These are phyloP conservation scores for Parsonsia alboflavescens DNA, from an alignment of 257 asterid species.

Conservation along the genomic window DNA sequence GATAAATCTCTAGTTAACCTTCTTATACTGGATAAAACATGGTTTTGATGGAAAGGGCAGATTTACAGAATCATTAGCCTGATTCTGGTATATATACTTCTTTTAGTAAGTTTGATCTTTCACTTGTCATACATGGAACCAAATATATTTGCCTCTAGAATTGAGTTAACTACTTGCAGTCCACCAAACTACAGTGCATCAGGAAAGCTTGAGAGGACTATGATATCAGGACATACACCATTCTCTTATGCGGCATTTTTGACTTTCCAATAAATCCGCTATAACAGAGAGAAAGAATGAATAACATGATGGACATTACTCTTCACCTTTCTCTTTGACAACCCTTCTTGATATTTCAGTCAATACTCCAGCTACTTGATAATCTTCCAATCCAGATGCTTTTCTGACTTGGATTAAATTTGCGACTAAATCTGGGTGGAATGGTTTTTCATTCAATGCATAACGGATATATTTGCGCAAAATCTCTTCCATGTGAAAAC, in stretches of 20 bases:
- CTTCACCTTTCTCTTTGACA: conserved; percentile 81
- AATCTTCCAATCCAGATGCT: conserved; percentile 65
- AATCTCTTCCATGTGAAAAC: conserved; percentile 74
- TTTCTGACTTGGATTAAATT: conserved; percentile 79
- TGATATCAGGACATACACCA: background rate
- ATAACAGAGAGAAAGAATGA: background rate
- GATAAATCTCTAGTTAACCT: no score
- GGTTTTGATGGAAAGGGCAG: background rate
- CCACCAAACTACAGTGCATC: background rate
- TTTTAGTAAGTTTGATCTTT: background rate
- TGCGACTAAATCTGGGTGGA: conserved; percentile 66
- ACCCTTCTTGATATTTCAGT: conserved; percentile 83
- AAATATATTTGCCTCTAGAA: background rate
- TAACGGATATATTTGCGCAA: conserved; percentile 87
- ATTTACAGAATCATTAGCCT: background rate
- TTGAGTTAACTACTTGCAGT: background rate
- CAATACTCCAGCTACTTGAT: conserved; percentile 70
- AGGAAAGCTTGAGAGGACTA: background rate
- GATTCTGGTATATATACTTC: background rate
- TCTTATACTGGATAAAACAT: no score
- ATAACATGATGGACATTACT: background rate
- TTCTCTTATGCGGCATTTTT: background rate
- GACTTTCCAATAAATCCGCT: background rate
- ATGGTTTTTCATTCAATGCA: conserved; percentile 88
- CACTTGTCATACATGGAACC: background rate